A percentile compares a stretch with the other conserved stretches of the same genome.
phyloP scores from a whole-genome alignment of 257 asterid species.

The Penstemon newberryi region DNA sequence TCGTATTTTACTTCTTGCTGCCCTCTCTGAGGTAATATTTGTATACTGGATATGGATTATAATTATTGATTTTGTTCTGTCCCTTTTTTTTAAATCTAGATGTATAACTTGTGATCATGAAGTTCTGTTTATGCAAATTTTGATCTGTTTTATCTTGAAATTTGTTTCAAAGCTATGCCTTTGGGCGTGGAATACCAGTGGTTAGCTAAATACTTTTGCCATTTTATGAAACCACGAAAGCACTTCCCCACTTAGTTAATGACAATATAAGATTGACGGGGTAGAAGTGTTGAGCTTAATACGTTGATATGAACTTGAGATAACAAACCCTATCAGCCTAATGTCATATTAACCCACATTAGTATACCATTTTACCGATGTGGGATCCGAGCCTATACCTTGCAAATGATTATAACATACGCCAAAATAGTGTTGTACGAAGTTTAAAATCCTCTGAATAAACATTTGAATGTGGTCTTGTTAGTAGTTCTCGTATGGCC shows the following conservation, averaged over 20 bases:
- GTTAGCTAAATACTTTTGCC: background rate
- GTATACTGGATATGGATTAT: constrained; percentile 14
- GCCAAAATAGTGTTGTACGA: background rate
- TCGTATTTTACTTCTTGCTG: constrained; percentile 95
- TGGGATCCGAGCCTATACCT: background rate
- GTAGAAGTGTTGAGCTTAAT: too few species aligned
- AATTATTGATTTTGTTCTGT: background rate
- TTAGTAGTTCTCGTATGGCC: background rate
- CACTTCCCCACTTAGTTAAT: constrained; percentile 7
- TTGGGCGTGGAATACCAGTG: background rate
- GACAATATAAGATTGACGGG: background rate
- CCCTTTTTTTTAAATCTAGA: background rate
- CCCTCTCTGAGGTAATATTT: constrained; percentile 77
- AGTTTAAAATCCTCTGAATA: background rate
- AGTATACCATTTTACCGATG: too few species aligned
- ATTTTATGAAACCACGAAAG: background rate
- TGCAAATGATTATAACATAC: background rate
- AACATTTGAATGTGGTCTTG: background rate
- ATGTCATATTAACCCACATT: too few species aligned
- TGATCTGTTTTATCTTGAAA: constrained; percentile 4
- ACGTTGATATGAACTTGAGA: too few species aligned
- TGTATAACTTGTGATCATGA: constrained; percentile 1
- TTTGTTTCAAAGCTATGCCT: too few species aligned
- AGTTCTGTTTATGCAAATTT: background rate
- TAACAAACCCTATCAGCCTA: too few species aligned